A percentile compares a stretch with the other conserved stretches of the same genome.
These are phyloP conservation scores for Corylus americana DNA, from an alignment of 306 rosid species.

Conservation along the genomic window DNA sequence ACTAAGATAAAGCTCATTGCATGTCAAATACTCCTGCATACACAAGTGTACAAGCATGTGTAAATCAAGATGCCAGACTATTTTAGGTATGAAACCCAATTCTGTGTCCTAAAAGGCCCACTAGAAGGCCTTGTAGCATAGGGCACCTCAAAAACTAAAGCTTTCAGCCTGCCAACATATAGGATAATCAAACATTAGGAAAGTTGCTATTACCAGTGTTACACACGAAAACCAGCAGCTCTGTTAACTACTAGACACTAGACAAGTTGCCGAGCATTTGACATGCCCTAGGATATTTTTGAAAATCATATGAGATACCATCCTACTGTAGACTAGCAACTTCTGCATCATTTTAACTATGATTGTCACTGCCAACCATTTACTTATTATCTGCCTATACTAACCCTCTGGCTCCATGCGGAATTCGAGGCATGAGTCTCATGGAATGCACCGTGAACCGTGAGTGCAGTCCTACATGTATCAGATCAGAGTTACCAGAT, in stretches of 20 bases:
- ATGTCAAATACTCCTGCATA: conserved; percentile 12
- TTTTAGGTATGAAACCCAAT: conserved; percentile 6
- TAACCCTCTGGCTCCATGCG: neutral
- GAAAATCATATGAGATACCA: neutral
- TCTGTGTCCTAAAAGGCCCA: neutral
- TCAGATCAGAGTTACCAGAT: too few species aligned
- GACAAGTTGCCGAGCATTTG: neutral
- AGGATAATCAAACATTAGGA: neutral
- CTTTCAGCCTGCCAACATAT: neutral
- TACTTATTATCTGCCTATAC: neutral
- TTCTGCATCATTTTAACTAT: neutral
- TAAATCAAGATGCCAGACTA: conserved; percentile 25
- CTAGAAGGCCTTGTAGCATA: conserved; percentile 4
- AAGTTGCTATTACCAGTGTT: neutral
- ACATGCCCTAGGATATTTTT: neutral
- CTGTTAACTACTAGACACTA: neutral
- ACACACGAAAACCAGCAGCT: neutral
- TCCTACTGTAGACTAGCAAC: neutral
- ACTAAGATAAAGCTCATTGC: conserved; percentile 25
- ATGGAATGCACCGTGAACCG: neutral
- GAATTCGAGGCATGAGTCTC: neutral
- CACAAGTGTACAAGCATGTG: conserved; percentile 11
- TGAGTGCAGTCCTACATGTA: neutral
- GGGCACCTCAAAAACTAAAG: conserved; percentile 11
- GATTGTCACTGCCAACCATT: neutral